Evolutionary conservation across 2,329 filamentous ascomycete species (phyloP).

Genomic region (Cercospora canescens): DNA sequence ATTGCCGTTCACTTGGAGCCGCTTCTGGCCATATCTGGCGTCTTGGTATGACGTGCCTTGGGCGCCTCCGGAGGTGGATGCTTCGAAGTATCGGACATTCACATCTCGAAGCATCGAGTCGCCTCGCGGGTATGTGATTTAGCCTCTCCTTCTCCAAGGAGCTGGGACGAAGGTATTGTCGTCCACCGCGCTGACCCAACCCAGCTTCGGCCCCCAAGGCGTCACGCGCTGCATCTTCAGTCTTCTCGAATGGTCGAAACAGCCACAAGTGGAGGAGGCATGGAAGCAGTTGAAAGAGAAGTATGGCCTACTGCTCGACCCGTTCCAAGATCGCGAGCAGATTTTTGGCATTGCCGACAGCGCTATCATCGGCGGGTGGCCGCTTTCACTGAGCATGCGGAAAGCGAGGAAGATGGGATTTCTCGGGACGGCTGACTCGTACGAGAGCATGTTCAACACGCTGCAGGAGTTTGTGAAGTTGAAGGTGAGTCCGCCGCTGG

Average conservation of each 20-base stretch:
- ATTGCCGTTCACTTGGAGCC: constrained; percentile 47
- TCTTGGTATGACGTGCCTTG: constrained; percentile 40
- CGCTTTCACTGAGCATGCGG: constrained; percentile 23
- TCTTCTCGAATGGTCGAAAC: constrained; percentile 46
- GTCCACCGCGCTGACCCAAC: not conserved
- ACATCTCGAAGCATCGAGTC: constrained; percentile 16
- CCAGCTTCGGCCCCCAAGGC: constrained; percentile 23
- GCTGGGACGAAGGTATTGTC: not conserved
- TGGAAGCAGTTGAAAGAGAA: constrained; percentile 38
- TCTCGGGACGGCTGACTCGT: constrained; percentile 47
- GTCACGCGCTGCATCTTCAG: constrained; percentile 16
- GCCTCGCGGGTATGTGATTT: constrained; percentile 19
- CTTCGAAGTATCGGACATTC: constrained; percentile 14
- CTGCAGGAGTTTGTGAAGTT: constrained; percentile 41
- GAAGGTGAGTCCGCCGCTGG: constrained; percentile 19
- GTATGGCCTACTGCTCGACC: constrained; percentile 17
- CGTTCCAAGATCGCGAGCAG: constrained; percentile 36
- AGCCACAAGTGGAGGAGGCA: constrained; percentile 42
- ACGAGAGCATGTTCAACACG: constrained; percentile 42
- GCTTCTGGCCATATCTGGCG: constrained; percentile 49
- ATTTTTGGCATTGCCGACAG: constrained; percentile 26
- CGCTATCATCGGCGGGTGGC: constrained; percentile 36
- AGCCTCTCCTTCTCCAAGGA: not conserved
- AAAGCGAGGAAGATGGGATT: constrained; percentile 48
- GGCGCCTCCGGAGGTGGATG: constrained; percentile 19